phyloP scores from a whole-genome alignment of 2,329 filamentous ascomycete genomes.

The Cytospora piceae region DNA sequence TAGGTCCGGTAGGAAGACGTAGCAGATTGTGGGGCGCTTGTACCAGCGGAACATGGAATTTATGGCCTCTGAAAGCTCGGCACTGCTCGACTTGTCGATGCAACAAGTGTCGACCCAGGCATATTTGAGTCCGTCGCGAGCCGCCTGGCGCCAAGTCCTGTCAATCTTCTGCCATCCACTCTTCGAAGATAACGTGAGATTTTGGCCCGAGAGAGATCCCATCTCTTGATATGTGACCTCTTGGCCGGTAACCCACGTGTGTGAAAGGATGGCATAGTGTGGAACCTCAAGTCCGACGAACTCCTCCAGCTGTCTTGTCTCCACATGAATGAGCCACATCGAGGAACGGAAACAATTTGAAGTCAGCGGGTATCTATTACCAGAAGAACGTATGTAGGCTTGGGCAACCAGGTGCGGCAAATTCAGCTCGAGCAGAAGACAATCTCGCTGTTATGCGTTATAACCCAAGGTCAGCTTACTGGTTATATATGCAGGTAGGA shows the following conservation, averaged over 20 bases:
- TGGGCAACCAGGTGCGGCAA: background rate
- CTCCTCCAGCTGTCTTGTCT: constrained; percentile 16
- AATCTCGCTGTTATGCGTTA: too few species aligned
- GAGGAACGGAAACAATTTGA: background rate
- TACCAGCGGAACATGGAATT: constrained; percentile 30
- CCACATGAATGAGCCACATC: constrained; percentile 24
- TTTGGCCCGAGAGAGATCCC: background rate
- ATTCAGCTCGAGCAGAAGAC: background rate
- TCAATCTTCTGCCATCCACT: constrained; percentile 15
- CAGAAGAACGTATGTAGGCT: background rate
- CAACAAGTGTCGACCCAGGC: constrained; percentile 29
- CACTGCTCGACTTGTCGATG: constrained; percentile 29
- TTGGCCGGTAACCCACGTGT: constrained; percentile 21
- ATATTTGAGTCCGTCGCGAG: constrained; percentile 5
- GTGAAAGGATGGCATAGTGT: constrained; percentile 23
- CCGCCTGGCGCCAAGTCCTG: constrained; percentile 10
- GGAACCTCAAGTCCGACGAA: constrained; percentile 14
- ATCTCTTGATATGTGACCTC: constrained; percentile 24
- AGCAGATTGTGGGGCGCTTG: constrained; percentile 16
- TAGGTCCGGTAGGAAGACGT: constrained; percentile 17
- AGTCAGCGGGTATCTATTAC: background rate
- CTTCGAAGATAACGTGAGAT: background rate
- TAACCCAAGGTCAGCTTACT: too few species aligned
- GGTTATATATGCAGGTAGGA: too few species aligned
- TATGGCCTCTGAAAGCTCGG: constrained; percentile 26